phyloP scores from a whole-genome alignment of 768 basidiomycete genomes.

The Daedalea quercina region DNA sequence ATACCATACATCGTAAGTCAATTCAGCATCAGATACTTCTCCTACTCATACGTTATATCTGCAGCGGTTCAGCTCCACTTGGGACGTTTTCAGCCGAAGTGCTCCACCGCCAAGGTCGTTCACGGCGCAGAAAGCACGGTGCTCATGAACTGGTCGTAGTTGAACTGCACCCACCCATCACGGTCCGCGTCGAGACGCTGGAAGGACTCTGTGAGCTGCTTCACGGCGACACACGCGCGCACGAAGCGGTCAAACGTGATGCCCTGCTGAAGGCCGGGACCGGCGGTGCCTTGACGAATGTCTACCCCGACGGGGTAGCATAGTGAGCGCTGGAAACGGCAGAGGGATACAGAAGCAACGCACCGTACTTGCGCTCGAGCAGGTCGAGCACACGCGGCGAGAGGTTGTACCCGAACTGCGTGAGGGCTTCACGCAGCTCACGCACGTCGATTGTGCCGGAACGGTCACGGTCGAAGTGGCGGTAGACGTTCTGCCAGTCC shows the following conservation, averaged over 20 bases:
- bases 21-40: too few relatives aligned
- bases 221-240: slow-evolving; percentile 76
- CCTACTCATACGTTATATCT: too few relatives aligned
- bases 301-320: slow-evolving; percentile 40
- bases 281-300: slow-evolving; percentile 41
- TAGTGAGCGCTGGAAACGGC: slow-evolving; percentile 16
- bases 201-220: slow-evolving; percentile 72
- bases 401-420: slow-evolving; percentile 75
- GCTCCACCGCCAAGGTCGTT: too few relatives aligned
- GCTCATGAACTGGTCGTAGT: slow-evolving; percentile 67
- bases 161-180: slow-evolving; percentile 64
- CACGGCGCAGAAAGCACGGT: slow-evolving; percentile 38
- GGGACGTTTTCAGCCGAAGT: too few relatives aligned
- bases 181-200: slow-evolving; percentile 56
- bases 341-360: slow-evolving; percentile 12
- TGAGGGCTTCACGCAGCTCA: slow-evolving; percentile 65
- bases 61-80: too few relatives aligned
- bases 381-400: slow-evolving; percentile 58
- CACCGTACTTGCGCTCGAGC: slow-evolving; percentile 78
- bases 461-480: slow-evolving; percentile 77
- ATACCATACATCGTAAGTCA: too few relatives aligned
- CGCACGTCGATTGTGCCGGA: slow-evolving; percentile 70
- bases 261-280: slow-evolving; percentile 34
- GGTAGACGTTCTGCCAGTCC: slow-evolving; percentile 84
- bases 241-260: slow-evolving; percentile 87